Conservation (phyloP, 2,329 filamentous ascomycete genomes). For the Colletotrichum gigasporum region DNA sequence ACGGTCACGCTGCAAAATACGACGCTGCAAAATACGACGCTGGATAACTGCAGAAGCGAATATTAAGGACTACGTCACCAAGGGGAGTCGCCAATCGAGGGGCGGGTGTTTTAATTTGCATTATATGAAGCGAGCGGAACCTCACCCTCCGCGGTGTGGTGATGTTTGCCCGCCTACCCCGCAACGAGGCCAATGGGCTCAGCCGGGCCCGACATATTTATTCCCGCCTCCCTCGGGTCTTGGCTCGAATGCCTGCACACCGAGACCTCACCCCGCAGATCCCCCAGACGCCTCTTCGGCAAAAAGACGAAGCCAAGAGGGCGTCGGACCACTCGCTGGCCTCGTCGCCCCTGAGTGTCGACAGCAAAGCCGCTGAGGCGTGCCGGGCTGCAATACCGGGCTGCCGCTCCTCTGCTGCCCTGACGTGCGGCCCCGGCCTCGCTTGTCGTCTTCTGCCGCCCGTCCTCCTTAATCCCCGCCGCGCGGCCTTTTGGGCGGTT, state of each 20-base stretch:
- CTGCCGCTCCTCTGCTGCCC: not conserved
- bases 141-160: constrained; percentile 4
- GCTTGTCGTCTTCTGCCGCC: not conserved
- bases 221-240: not conserved
- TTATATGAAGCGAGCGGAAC: constrained; percentile 1
- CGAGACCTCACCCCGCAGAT: constrained; percentile 22
- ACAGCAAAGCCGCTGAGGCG: not conserved
- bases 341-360: not conserved
- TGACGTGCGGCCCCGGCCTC: not conserved
- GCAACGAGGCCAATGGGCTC: not conserved
- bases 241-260: not conserved
- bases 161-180: not conserved
- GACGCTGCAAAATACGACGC: not conserved
- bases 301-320: constrained; percentile 10
- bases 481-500: not conserved
- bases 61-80: not conserved
- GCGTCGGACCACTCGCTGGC: not conserved
- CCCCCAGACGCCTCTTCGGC: constrained; percentile 20
- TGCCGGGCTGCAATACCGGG: too few species aligned
- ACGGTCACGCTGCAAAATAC: not conserved
- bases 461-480: not conserved
- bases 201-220: not conserved
- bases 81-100: not conserved
- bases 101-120: not conserved
- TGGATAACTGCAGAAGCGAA: not conserved